Conservation (phyloP, 2,329 filamentous ascomycete genomes). For the Juglanconis sp. region DNA sequence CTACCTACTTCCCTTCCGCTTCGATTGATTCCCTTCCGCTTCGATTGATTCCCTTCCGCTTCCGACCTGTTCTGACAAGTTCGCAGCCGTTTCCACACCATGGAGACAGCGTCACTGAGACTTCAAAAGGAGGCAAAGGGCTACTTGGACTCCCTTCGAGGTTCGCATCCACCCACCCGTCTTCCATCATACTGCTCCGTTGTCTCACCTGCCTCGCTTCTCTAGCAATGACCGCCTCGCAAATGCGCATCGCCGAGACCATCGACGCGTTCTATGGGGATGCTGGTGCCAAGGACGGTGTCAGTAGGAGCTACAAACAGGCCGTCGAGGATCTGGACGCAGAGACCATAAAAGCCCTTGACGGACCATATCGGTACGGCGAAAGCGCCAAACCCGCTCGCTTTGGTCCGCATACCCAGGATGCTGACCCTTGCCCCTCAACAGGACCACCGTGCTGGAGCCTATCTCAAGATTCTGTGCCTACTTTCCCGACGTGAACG, state of each 20-base stretch:
- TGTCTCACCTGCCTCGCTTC: neutral
- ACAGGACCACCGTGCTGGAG: conserved; percentile 84
- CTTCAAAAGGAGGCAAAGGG: conserved; percentile 98
- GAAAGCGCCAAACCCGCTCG: neutral
- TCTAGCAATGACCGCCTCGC: conserved; percentile 93
- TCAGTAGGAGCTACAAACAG: conserved; percentile 96
- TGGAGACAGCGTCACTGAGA: conserved; percentile 89
- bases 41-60: too few relatives aligned
- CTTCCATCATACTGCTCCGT: too few relatives aligned
- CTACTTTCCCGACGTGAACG: conserved; percentile 98
- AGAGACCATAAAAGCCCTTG: conserved; percentile 96
- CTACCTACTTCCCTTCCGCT: neutral
- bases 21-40: too few relatives aligned
- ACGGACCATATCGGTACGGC: conserved; percentile 81
- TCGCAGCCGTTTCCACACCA: conserved; percentile 84
- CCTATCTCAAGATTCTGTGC: conserved; percentile 95
- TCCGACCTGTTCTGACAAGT: conserved; percentile 1
- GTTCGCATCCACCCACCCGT: conserved; percentile 38
- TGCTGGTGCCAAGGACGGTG: conserved; percentile 88
- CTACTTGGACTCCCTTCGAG: conserved; percentile 91
- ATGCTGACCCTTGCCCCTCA: conserved; percentile 18
- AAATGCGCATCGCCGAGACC: conserved; percentile 98
- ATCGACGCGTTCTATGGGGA: conserved; percentile 99
- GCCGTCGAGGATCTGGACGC: conserved; percentile 96
- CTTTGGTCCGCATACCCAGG: neutral